Base-by-base conservation (phyloP, 169 alveolate species). In the Eimeria praecox region DNA sequence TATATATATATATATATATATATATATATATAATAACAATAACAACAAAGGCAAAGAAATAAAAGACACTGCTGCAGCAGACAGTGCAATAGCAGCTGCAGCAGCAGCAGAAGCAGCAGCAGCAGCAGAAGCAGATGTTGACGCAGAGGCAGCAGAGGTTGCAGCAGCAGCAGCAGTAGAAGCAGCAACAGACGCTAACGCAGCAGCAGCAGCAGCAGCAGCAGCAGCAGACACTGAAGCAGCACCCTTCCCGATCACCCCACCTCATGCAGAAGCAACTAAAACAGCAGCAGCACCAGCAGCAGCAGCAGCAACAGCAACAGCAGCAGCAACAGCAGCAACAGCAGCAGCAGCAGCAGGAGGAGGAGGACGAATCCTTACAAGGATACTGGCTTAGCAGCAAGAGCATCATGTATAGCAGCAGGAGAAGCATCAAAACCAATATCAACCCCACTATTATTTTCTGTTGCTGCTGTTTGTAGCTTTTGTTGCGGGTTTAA, bases 401-500 rank as follows among this genome's bases (percentile, higher is more conserved):
- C 62, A 24, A 77, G 59, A 3, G 87, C 87, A 27, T 77, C 87
- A 40, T 77, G 87, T 0, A 77, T 77, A 62, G 5, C 27, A 1
- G 87, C 87, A 6, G 87, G 87, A 9, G 87, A 35, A 24, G 87
- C 87, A 9, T 10, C 62, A 2, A 77, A 56, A 14, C 40, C 87
- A 20, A 10, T 38, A 38, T 22, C 42, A 16, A 42, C 38, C 2
- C 35, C 12, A 3, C 30, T 62, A 10, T 40, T 38, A n/a, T 40
- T 35, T 27, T 44, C 87, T 77, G 87, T 77, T 0, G 35, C 87
- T 0, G 27, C 87, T 16, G 87, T 27, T 22, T 77, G 10, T 24
- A 77, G 87, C 8, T 77, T 77, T 44, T 77, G 87, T 35, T 77
- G 87, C 35, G 87, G 87, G 87, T 77, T 77, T 38, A 77, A 62